A percentile compares a stretch with the other conserved stretches of the same genome.
phyloP scores from a whole-genome alignment of 1,139 yeast genomes.

The Kazachstania sp. region DNA sequence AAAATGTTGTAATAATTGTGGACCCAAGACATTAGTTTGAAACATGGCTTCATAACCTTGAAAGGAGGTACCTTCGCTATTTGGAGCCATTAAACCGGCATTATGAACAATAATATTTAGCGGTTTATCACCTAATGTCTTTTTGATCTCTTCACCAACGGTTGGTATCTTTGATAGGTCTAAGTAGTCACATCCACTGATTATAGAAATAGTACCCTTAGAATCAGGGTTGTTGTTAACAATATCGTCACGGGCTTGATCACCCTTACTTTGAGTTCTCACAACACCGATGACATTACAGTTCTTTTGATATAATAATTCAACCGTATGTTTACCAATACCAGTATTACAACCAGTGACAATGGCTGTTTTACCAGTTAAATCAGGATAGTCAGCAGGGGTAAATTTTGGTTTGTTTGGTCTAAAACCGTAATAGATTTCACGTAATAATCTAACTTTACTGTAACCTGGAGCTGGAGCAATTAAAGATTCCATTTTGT shows the following conservation, averaged over 20 bases:
- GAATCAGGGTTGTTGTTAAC: constrained; percentile 19
- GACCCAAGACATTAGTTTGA: constrained; percentile 45
- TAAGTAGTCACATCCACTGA: constrained; percentile 35
- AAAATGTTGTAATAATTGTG: constrained; percentile 39
- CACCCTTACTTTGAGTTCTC: constrained; percentile 34
- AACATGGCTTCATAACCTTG: constrained; percentile 42
- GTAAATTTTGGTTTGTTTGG: constrained; percentile 30
- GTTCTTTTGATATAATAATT: constrained; percentile 34
- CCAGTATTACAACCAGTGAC: constrained; percentile 45
- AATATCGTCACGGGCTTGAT: constrained; percentile 31
- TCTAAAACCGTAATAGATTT: constrained; percentile 18
- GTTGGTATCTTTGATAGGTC: constrained; percentile 40
- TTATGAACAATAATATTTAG: constrained; percentile 42
- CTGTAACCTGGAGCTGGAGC: constrained; percentile 20
- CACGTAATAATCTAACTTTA: constrained; percentile 9
- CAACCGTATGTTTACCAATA: constrained; percentile 38
- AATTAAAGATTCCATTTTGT: not conserved
- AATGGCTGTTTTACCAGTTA: constrained; percentile 35
- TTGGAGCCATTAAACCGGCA: constrained; percentile 45
- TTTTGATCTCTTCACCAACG: constrained; percentile 33
- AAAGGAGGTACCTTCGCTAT: constrained; percentile 29
- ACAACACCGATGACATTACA: constrained; percentile 40
- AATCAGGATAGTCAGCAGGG: constrained; percentile 38
- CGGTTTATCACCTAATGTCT: constrained; percentile 11
- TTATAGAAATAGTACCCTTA: constrained; percentile 22